Conservation (phyloP, 2,329 filamentous ascomycete genomes). For the Trichoderma cornu-damae region DNA sequence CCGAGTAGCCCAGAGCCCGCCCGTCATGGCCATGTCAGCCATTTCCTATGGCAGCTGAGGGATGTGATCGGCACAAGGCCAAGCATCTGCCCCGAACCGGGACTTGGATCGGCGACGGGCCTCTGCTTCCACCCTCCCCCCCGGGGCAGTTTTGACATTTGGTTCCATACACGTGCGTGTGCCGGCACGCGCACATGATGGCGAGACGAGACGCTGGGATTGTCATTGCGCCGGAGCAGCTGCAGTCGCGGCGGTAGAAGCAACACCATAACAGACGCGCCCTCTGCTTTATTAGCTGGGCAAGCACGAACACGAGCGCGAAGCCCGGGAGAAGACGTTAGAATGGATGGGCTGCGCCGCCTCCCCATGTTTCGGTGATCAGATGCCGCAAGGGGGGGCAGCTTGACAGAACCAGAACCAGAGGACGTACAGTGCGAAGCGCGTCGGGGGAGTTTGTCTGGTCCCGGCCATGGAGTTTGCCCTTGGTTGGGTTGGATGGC, state of each 20-base stretch:
- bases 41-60: neutral
- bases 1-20: neutral
- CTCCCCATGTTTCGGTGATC: constrained; percentile 15
- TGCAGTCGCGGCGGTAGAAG: neutral
- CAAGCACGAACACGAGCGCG: constrained; percentile 13
- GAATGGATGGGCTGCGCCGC: neutral
- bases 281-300: neutral
- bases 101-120: neutral
- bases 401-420: neutral
- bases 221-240: neutral
- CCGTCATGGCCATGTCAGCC: neutral
- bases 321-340: neutral
- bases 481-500: too few relatives aligned
- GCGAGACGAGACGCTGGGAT: too few relatives aligned
- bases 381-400: constrained; percentile 3
- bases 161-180: too few relatives aligned
- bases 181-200: too few relatives aligned
- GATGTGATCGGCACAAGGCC: constrained; percentile 1
- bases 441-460: too few relatives aligned
- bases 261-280: neutral
- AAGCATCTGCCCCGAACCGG: constrained; percentile 5
- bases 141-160: constrained; percentile 2
- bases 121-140: neutral
- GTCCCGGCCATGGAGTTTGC: too few relatives aligned
- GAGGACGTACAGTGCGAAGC: neutral